Conservation (phyloP, 1,284 basidiomycete species). For the Vanrija sp. region DNA sequence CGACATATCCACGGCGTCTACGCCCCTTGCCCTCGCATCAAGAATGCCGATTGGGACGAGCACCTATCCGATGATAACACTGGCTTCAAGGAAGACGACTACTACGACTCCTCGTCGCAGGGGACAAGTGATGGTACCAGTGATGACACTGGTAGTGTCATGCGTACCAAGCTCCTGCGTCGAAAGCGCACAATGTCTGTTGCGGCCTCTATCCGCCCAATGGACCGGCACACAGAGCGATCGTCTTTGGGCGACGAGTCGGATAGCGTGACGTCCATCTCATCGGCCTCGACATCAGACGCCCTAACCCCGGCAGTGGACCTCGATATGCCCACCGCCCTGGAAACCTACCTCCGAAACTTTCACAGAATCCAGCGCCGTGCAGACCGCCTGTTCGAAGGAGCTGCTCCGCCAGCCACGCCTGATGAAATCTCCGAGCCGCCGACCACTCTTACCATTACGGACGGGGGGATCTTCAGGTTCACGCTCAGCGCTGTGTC, state of each 20-base stretch:
- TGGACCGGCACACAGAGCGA: background rate
- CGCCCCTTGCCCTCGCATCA: slow-evolving; percentile 25
- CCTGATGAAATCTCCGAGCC: background rate
- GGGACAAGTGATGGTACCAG: slow-evolving; percentile 8
- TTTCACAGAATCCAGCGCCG: slow-evolving; percentile 12
- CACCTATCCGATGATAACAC: background rate
- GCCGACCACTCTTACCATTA: slow-evolving; percentile 6
- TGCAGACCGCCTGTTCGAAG: slow-evolving; percentile 3
- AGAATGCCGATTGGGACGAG: slow-evolving; percentile 2
- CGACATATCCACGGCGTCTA: slow-evolving; percentile 31
- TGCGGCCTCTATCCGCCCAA: background rate
- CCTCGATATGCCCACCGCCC: slow-evolving; percentile 4
- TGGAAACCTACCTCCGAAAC: slow-evolving; percentile 8
- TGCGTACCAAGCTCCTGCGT: background rate
- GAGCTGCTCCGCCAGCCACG: background rate
- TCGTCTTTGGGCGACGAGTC: slow-evolving; percentile 25
- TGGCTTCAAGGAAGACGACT: slow-evolving; percentile 1
- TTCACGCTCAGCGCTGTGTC: slow-evolving; percentile 7
- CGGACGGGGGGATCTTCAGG: slow-evolving; percentile 8
- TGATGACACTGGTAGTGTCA: background rate
- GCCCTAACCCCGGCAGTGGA: background rate
- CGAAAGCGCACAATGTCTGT: slow-evolving; percentile 1
- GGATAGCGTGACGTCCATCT: slow-evolving; percentile 14
- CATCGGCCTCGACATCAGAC: slow-evolving; percentile 1
- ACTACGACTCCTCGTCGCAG: slow-evolving; percentile 8